Evolutionary conservation across 108 stramenopile species (phyloP), one percentile per base, ranked within the genome.

Genomic region (Aurantiochytrium sp.): DNA sequence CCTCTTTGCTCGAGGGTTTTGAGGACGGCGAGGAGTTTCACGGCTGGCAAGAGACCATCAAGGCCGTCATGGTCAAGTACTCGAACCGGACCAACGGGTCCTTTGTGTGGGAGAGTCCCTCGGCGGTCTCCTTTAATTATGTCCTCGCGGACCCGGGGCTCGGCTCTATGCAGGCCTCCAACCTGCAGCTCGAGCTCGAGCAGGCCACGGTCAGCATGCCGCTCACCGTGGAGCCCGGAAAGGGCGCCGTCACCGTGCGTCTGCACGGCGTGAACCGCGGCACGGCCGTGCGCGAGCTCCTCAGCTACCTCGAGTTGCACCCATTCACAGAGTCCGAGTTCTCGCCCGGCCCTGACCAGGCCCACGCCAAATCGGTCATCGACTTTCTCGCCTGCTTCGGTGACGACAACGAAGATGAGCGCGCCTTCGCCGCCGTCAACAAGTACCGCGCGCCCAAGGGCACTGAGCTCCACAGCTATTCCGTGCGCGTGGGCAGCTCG

Each of bases 131-230:
- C 54, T 95, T 94, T 92, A 93, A 95, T 89, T 95, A 87, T 88
- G 34, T 92, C 30, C 93, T 94, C 85, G 92, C 94, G 17, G 94
- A 95, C 88, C 92, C 94, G 30, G 94, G 94, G 52, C 93, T 93
- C 54, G 94, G 94, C 32, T 69, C 54, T 52, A 54, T 95, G 92
- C 94, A 95, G 87, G 90, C 92, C 94, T 97, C 90, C 91, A 96
- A 98, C 96, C 95, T 98, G 93, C 97, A 98, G 92, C 96, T 98
- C 55, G 98, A 99, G 87, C 86, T 99, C 30, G 93, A 92, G 12
- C 94, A 94, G 68, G 96, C 96, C 36, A 88, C 98, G 34, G 91
- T 93, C 88, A 93, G 92, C 55, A 97, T 94, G 89, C 92, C 96
- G 22, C 96, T 99, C 50, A 97, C 97, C 86, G 96, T 99, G 89